Percentiles rank a stretch among this genome's conserved stretches.
phyloP scores from a whole-genome alignment of 148 eudicot species.

The Camellia japonica region DNA sequence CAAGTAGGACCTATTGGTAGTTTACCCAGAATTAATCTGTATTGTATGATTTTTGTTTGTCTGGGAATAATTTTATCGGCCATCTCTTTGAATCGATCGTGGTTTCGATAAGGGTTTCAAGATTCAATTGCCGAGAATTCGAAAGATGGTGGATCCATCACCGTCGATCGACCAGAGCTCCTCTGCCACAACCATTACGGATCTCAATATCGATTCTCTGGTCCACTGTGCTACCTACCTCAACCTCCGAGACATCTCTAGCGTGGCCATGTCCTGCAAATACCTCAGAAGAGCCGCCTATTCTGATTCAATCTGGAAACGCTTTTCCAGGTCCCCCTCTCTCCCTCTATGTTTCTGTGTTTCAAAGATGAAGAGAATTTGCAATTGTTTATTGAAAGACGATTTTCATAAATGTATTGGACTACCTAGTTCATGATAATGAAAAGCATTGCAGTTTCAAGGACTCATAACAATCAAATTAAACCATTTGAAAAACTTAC shows the following conservation, averaged over 20 bases:
- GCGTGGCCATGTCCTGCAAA: constrained; percentile 62
- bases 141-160: neutral
- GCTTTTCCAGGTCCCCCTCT: constrained; percentile 49
- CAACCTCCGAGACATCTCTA: constrained; percentile 53
- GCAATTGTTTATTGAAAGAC: neutral
- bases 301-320: constrained; percentile 66
- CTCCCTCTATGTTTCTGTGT: neutral
- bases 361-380: too few relatives aligned
- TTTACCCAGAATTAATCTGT: too few relatives aligned
- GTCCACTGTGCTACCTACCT: constrained; percentile 47
- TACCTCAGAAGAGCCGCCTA: constrained; percentile 45
- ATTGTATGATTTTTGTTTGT: too few relatives aligned
- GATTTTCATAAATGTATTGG: neutral
- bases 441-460: too few relatives aligned
- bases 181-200: constrained; percentile 38
- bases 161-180: constrained; percentile 17
- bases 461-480: too few relatives aligned
- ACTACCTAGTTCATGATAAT: too few relatives aligned
- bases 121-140: neutral
- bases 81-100: neutral
- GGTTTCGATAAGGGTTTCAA: neutral
- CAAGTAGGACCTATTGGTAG: too few relatives aligned
- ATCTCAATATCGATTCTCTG: constrained; percentile 52
- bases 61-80: neutral
- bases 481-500: too few relatives aligned